These are phyloP conservation scores for Trypanosomatidae sp. DNA, from an alignment of 208 protist genomes.

Conservation along the genomic window DNA sequence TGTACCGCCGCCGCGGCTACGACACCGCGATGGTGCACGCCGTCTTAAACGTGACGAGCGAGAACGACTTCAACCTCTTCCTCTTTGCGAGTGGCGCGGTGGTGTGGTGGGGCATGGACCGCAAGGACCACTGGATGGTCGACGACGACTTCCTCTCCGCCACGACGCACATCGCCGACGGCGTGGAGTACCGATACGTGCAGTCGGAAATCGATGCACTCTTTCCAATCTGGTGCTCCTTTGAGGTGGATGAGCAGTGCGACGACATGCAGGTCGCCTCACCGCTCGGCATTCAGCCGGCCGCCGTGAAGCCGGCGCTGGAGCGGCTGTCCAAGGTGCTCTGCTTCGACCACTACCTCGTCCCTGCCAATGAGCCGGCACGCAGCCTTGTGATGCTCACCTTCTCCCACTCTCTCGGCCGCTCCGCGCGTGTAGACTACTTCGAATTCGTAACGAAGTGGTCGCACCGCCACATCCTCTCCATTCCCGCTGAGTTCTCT, in stretches of 20 bases:
- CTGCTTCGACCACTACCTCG: conserved; percentile 76
- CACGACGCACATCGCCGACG: conserved; percentile 31
- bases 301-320: conserved; percentile 34
- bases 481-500: conserved; percentile 53
- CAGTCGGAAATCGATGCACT: conserved; percentile 58
- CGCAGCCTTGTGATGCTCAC: conserved; percentile 69
- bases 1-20: conserved; percentile 66
- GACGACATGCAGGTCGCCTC: not conserved
- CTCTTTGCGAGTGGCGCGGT: conserved; percentile 63
- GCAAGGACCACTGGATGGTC: conserved; percentile 65
- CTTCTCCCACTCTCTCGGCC: conserved; percentile 58
- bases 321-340: conserved; percentile 51
- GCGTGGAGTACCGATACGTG: conserved; percentile 38
- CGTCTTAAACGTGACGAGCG: conserved; percentile 59
- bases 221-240: conserved; percentile 73
- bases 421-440: conserved; percentile 60
- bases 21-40: conserved; percentile 35
- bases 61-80: conserved; percentile 58
- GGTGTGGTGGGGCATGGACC: conserved; percentile 81
- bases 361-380: conserved; percentile 38
- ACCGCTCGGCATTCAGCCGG: not conserved
- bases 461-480: conserved; percentile 49
- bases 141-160: conserved; percentile 69
- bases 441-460: conserved; percentile 63
- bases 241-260: conserved; percentile 46